Conservation (phyloP, 2,329 filamentous ascomycete genomes). For the Paecilomyces niveus region DNA sequence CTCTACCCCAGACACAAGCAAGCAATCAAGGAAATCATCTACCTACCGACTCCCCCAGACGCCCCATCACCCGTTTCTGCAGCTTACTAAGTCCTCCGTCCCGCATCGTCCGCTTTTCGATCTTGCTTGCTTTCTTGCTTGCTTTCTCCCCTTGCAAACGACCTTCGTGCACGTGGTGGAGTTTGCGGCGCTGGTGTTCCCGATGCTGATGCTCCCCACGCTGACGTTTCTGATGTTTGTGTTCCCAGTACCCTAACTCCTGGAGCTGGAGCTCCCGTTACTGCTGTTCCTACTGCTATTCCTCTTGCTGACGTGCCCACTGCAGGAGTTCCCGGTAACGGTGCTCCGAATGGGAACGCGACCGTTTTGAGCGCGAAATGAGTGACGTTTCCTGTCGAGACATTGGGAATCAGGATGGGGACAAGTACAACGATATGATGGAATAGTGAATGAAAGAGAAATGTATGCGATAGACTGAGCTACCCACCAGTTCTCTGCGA, state of each 20-base stretch:
- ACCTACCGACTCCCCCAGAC: conserved; percentile 31
- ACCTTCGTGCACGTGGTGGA: background rate
- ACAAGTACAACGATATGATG: background rate
- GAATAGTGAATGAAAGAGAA: background rate
- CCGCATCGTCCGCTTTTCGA: conserved; percentile 10
- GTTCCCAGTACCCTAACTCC: background rate
- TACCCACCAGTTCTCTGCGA: background rate
- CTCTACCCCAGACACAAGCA: background rate
- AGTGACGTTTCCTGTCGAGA: background rate
- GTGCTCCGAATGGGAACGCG: background rate
- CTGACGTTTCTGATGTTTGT: background rate
- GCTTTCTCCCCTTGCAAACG: background rate
- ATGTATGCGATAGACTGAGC: background rate
- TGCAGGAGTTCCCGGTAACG: background rate
- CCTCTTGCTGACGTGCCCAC: background rate
- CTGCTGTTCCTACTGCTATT: background rate
- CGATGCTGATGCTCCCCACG: background rate
- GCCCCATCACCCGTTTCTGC: conserved; percentile 29
- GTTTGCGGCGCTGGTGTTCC: background rate
- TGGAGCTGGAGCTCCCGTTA: background rate
- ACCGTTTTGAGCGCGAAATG: background rate
- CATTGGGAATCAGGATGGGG: background rate
- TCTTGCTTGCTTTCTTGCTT: background rate
- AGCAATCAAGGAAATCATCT: background rate
- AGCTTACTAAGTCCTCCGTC: conserved; percentile 22